Evolutionary conservation across 2,329 filamentous ascomycete genomes (phyloP).

Genomic region (Apiospora aurea): DNA sequence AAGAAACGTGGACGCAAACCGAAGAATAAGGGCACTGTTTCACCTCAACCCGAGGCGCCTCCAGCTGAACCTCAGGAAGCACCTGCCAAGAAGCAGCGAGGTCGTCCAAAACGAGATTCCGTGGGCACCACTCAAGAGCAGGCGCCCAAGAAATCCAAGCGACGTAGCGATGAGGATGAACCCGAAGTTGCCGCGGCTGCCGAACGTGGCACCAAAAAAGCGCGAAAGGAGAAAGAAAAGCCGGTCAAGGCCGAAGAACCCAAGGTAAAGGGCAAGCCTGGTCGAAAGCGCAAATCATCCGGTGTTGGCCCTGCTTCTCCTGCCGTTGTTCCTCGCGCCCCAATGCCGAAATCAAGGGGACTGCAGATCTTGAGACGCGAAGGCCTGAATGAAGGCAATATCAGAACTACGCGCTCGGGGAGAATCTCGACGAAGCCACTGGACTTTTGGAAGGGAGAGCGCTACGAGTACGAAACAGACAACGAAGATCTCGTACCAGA

Average conservation of each 20-base stretch:
- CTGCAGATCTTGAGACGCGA: conserved; percentile 60
- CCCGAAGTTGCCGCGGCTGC: conserved; percentile 27
- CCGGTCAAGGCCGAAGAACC: conserved; percentile 33
- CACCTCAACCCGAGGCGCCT: conserved; percentile 22
- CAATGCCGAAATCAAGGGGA: conserved; percentile 61
- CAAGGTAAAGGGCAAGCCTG: conserved; percentile 41
- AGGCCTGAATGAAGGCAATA: conserved; percentile 58
- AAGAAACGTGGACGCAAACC: conserved; percentile 38
- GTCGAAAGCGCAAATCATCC: conserved; percentile 48
- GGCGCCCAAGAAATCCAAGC: conserved; percentile 30
- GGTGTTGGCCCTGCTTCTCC: conserved; percentile 54
- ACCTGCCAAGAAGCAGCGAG: conserved; percentile 24
- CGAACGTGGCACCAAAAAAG: conserved; percentile 33
- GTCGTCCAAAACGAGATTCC: conserved; percentile 11
- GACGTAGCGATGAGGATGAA: conserved; percentile 32
- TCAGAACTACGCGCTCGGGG: conserved; percentile 74
- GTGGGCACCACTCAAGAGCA: conserved; percentile 29
- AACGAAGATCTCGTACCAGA: conserved; percentile 56
- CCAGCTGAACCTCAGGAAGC: conserved; percentile 27
- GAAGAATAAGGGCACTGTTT: conserved; percentile 29
- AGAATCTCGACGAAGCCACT: conserved; percentile 80
- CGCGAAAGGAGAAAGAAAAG: conserved; percentile 36
- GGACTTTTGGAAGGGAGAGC: conserved; percentile 87
- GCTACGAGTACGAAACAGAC: conserved; percentile 71
- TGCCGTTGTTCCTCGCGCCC: conserved; percentile 59